Conservation (phyloP, 2,329 filamentous ascomycete genomes). For the Claviceps arundinis region DNA sequence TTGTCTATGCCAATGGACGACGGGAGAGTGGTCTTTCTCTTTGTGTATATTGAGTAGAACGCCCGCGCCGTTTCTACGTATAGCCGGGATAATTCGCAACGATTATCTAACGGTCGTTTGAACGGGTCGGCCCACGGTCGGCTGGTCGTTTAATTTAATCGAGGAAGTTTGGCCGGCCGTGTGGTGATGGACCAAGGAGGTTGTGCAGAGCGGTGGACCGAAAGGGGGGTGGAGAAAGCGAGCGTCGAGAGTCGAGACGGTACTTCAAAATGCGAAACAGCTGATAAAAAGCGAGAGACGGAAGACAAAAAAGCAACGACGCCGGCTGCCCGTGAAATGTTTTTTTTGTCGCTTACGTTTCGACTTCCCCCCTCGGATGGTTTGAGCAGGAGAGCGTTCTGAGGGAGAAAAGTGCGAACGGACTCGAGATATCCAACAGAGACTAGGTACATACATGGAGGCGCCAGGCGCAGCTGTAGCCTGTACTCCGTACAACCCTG, state of each 20-base stretch:
- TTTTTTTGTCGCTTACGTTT: too few relatives aligned
- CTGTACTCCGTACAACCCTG: not conserved
- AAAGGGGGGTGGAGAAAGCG: conserved; percentile 4
- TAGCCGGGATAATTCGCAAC: not conserved
- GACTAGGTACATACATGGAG: too few relatives aligned
- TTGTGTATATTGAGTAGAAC: too few relatives aligned
- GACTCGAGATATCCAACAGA: not conserved
- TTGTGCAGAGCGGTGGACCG: not conserved
- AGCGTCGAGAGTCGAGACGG: conserved; percentile 5
- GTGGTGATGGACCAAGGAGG: not conserved
- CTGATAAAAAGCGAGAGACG: conserved; percentile 9
- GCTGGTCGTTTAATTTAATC: not conserved
- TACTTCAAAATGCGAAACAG: not conserved
- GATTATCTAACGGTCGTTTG: not conserved
- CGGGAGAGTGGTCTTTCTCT: not conserved
- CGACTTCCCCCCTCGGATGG: not conserved
- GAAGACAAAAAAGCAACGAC: conserved; percentile 4
- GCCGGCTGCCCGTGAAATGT: not conserved
- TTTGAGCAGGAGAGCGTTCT: not conserved
- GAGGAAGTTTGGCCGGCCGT: conserved; percentile 2
- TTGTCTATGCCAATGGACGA: not conserved
- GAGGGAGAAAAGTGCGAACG: not conserved
- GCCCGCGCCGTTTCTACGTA: not conserved
- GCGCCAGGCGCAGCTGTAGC: not conserved
- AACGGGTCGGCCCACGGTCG: not conserved